Base-by-base conservation (phyloP, 2,329 filamentous ascomycete genomes). In the Emmonsia crescens region DNA sequence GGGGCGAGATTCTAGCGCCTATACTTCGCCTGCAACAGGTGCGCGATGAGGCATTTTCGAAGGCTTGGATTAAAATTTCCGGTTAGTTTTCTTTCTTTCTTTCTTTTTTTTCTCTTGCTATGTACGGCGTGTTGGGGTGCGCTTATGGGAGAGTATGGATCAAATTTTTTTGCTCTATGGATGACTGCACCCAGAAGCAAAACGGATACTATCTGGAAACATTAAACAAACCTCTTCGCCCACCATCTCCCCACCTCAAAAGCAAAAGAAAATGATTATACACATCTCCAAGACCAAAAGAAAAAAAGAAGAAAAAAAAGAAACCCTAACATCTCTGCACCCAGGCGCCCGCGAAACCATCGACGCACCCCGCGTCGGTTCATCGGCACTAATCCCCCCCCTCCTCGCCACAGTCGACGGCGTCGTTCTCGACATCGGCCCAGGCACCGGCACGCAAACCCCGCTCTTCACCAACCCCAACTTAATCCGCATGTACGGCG, bases 371-470 rank as follows among this genome's bases (percentile, higher is more conserved):
- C 62, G 66, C 62, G 36, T 63, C 63, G 68, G 69, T 49, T 76
- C 75, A 14, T 67, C 72, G 6, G 71, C 72, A 14, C 69, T 79
- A 19, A 73, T 79, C 60, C 75, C 77, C 0, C 69, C 73, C 0
- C 68, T 80, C 6, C 69, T 80, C 24, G 67, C 73, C 24, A 69
- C 71, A 29, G 74, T 77, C 1, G 67, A 67, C 1, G 79, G 79
- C 2, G 64, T 73, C 3, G 76, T 81, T 21, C 72, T 82, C 3
- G 79, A 81, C 64, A 72, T 81, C 36, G 79, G 79, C 5, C 82
- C 82, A 0, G 82, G 82, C 4, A 79, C 74, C 36, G 82, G 83
- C 38, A 75, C 78, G 16, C 77, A 82, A 60, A 73, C 83, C 56
- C 71, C 72, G 0, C 74, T 75, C 54, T 80, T 83, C 63, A 70